These are phyloP conservation scores for Patellaria atrata DNA, from an alignment of 495 filamentous ascomycete genomes.

Conservation along the genomic window DNA sequence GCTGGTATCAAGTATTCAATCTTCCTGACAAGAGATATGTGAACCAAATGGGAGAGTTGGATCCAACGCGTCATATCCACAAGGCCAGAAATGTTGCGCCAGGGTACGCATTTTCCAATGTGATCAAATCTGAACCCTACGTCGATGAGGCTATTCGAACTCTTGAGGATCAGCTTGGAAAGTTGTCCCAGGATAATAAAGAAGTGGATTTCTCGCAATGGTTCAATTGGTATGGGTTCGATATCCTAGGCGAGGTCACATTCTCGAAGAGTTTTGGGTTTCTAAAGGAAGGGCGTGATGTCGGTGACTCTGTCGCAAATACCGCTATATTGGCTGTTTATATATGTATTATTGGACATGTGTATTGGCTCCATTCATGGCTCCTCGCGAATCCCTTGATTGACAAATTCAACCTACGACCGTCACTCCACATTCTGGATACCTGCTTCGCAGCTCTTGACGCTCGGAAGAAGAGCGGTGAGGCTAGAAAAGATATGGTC, in stretches of 20 bases:
- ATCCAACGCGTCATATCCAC: slow-evolving; percentile 25
- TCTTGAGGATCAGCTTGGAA: slow-evolving; percentile 24
- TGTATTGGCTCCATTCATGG: slow-evolving; percentile 27
- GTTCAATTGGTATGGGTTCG: slow-evolving; percentile 30
- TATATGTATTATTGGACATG: slow-evolving; percentile 28
- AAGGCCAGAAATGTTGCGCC: slow-evolving; percentile 26
- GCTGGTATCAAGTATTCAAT: slow-evolving; percentile 24
- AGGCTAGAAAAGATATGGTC: slow-evolving; percentile 31
- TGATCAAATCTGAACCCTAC: slow-evolving; percentile 29
- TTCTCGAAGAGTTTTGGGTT: slow-evolving; percentile 28
- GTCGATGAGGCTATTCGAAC: slow-evolving; percentile 27
- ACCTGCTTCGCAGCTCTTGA: slow-evolving; percentile 30
- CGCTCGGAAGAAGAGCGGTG: slow-evolving; percentile 26
- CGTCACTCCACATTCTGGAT: slow-evolving; percentile 31
- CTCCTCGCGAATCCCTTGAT: slow-evolving; percentile 32
- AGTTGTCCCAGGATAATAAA: slow-evolving; percentile 12
- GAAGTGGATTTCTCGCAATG: slow-evolving; percentile 24
- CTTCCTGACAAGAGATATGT: slow-evolving; percentile 31
- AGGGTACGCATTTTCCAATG: slow-evolving; percentile 29
- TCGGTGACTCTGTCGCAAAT: slow-evolving; percentile 27
- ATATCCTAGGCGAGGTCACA: slow-evolving; percentile 26
- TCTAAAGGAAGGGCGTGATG: slow-evolving; percentile 27
- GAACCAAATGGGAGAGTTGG: slow-evolving; percentile 32
- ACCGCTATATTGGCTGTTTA: slow-evolving; percentile 7
- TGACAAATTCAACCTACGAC: slow-evolving; percentile 28